Evolutionary conservation across 305 asterid genomes (phyloP).

Genomic region (Fraxinus paxiana): DNA sequence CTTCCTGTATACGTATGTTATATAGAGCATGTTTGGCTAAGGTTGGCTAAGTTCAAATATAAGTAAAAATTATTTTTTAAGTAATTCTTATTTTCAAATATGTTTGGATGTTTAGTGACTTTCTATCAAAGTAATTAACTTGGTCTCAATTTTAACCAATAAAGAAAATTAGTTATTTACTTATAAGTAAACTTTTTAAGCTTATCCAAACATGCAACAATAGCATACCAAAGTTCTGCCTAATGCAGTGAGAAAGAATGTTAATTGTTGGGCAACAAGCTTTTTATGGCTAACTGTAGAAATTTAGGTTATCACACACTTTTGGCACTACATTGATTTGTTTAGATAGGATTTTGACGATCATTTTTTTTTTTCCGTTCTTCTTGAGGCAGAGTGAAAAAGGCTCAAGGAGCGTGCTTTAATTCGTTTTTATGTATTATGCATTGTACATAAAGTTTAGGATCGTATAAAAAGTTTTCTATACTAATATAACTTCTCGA

Average conservation of each 20-base stretch:
- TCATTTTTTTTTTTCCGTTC: not conserved
- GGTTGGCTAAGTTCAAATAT: not conserved
- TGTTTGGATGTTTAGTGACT: not conserved
- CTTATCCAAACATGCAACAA: constrained; percentile 11
- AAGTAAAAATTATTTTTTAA: not conserved
- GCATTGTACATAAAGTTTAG: not conserved
- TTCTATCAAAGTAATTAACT: not conserved
- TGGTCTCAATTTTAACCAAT: not conserved
- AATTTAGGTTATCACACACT: constrained; percentile 48
- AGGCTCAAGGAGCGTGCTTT: not conserved
- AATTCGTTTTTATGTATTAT: not conserved
- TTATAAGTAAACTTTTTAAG: not conserved
- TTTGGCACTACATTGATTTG: constrained; percentile 29
- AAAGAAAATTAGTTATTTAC: not conserved
- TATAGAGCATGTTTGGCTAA: constrained; percentile 12
- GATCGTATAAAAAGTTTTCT: not conserved
- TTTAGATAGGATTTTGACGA: not conserved
- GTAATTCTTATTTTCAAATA: not conserved
- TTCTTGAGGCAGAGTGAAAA: not conserved
- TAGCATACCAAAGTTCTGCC: constrained; percentile 32
- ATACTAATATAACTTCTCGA: not conserved
- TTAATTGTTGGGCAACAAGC: constrained; percentile 53
- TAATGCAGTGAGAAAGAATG: constrained; percentile 29
- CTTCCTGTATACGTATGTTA: constrained; percentile 6
- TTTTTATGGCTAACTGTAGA: constrained; percentile 40